Conservation (phyloP, 257 asterid genomes). For the Penstemon barbatus region DNA sequence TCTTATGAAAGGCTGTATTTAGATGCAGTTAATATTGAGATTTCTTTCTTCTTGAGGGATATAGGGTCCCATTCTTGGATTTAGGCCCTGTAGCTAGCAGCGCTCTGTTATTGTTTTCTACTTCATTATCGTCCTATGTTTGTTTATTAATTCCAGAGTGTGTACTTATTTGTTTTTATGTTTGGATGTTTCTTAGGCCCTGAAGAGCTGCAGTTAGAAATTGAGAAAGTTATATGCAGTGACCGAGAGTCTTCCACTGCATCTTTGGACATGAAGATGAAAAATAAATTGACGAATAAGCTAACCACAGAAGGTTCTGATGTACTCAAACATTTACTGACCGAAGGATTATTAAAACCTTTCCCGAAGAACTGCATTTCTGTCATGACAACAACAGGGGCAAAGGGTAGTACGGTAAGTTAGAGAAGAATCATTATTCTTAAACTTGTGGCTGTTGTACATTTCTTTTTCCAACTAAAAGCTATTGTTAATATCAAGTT, state of each 20-base stretch:
- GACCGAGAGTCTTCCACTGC: constrained; percentile 84
- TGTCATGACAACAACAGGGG: constrained; percentile 95
- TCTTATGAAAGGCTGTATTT: neutral
- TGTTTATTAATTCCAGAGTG: constrained; percentile 7
- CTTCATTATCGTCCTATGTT: constrained; percentile 2
- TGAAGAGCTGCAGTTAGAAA: constrained; percentile 85
- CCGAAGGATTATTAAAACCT: constrained; percentile 74
- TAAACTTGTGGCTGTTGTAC: constrained; percentile 6
- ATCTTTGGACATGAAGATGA: constrained; percentile 90
- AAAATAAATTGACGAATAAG: constrained; percentile 72
- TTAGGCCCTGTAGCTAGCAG: constrained; percentile 1
- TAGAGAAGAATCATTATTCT: constrained; percentile 15
- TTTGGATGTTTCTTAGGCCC: constrained; percentile 60
- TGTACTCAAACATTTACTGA: constrained; percentile 80
- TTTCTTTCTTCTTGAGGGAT: neutral
- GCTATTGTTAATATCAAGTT: constrained; percentile 4
- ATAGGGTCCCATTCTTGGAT: constrained; percentile 1
- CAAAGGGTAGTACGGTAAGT: constrained; percentile 98
- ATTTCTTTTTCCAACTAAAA: neutral
- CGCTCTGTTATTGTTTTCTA: constrained; percentile 3
- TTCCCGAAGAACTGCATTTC: constrained; percentile 96
- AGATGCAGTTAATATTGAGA: constrained; percentile 1
- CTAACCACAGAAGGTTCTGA: constrained; percentile 66
- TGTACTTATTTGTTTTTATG: neutral
- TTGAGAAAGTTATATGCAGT: constrained; percentile 68